These are phyloP conservation scores for Tetracladium marchalianum DNA, from an alignment of 495 filamentous ascomycete genomes.

Conservation along the genomic window DNA sequence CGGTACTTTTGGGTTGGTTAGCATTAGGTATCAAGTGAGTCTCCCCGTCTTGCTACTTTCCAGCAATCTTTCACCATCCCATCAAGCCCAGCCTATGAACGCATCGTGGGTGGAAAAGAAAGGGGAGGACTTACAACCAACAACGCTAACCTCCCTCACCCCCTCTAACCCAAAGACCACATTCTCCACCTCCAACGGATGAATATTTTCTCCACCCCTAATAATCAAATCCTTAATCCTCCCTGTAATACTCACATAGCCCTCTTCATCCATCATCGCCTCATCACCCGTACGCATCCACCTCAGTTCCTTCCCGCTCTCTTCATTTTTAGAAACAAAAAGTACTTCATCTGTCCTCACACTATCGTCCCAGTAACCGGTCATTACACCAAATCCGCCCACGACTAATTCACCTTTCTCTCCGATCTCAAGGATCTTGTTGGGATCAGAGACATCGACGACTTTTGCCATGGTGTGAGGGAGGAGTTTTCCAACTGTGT, in stretches of 20 bases:
- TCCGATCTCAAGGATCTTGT: constrained; percentile 48
- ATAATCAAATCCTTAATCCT: constrained; percentile 92
- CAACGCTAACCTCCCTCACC: constrained; percentile 67
- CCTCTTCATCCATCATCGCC: constrained; percentile 69
- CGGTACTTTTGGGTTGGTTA: constrained; percentile 32
- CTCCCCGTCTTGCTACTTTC: no score
- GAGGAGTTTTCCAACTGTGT: constrained; percentile 66
- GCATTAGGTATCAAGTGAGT: no score
- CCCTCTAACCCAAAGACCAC: constrained; percentile 64
- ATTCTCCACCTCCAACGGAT: constrained; percentile 89
- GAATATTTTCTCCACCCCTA: constrained; percentile 90
- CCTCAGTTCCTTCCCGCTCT: constrained; percentile 14
- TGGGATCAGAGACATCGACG: constrained; percentile 52
- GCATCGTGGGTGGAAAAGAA: no score
- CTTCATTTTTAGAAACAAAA: constrained; percentile 20
- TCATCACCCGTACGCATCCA: constrained; percentile 77
- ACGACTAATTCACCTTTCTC: constrained; percentile 75
- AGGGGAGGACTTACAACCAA: constrained; percentile 36
- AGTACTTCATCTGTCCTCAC: constrained; percentile 63
- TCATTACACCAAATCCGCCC: constrained; percentile 80
- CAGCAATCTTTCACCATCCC: no score
- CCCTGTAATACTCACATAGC: constrained; percentile 53
- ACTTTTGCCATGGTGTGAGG: constrained; percentile 75
- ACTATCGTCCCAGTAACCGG: constrained; percentile 75
- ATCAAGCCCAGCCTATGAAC: no score